These are phyloP conservation scores for Kwoniella shivajii DNA, from an alignment of 1,284 basidiomycete genomes.

Conservation along the genomic window DNA sequence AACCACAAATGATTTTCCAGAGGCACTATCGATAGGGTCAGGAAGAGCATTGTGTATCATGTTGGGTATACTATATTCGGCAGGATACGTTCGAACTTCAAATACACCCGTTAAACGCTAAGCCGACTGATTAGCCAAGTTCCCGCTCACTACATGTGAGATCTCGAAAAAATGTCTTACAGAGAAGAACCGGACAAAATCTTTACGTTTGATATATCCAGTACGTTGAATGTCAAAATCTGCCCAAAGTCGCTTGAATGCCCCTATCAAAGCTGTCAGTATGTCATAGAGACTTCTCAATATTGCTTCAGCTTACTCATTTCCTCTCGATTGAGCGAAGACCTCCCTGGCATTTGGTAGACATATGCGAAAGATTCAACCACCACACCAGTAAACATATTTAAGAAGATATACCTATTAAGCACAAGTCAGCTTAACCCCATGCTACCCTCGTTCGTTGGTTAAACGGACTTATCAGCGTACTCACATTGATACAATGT, in stretches of 20 bases:
- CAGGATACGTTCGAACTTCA: slow-evolving; percentile 79
- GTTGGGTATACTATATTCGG: slow-evolving; percentile 64
- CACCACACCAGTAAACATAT: slow-evolving; percentile 93
- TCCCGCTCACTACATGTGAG: not conserved
- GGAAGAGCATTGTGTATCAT: slow-evolving; percentile 56
- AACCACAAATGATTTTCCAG: slow-evolving; percentile 28
- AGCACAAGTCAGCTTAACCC: not conserved
- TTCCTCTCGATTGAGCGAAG: slow-evolving; percentile 81
- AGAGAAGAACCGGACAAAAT: slow-evolving; percentile 78
- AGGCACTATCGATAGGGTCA: slow-evolving; percentile 31
- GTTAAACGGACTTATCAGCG: slow-evolving; percentile 19
- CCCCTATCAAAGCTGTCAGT: slow-evolving; percentile 33
- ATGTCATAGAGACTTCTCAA: no score
- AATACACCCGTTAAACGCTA: slow-evolving; percentile 61
- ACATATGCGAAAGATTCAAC: slow-evolving; percentile 97
- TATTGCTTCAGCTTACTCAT: slow-evolving; percentile 64
- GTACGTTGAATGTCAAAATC: slow-evolving; percentile 77
- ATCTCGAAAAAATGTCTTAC: slow-evolving; percentile 58
- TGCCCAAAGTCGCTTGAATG: slow-evolving; percentile 94
- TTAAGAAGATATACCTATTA: slow-evolving; percentile 84
- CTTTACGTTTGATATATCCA: slow-evolving; percentile 71
- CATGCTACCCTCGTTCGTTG: not conserved
- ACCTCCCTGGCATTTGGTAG: slow-evolving; percentile 79
- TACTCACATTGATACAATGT: slow-evolving; percentile 86
- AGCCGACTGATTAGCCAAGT: not conserved